A percentile compares a stretch with the other conserved stretches of the same genome.
phyloP scores from a whole-genome alignment of 441 rosid genomes.

The Hura crepitans region DNA sequence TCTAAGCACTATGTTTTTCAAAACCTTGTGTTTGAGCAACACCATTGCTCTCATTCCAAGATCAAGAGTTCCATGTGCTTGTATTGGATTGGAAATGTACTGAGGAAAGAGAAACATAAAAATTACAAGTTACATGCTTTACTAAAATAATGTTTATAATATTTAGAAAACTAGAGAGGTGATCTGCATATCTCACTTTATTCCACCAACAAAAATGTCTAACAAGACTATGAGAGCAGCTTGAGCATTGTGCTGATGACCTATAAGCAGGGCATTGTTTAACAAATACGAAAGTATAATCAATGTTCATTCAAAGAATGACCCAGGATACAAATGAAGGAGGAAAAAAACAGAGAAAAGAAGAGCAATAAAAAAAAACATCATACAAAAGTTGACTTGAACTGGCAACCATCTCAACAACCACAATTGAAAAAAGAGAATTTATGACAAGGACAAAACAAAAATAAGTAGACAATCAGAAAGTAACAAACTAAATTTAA shows the following conservation, averaged over 20 bases:
- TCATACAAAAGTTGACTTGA: background rate
- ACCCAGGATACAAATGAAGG: background rate
- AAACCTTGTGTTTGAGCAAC: slow-evolving; percentile 73
- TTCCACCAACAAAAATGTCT: slow-evolving; percentile 99
- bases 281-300: background rate
- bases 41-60: slow-evolving; percentile 75
- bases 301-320: slow-evolving; percentile 13
- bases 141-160: background rate
- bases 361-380: background rate
- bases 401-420: slow-evolving; percentile 4
- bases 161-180: slow-evolving; percentile 11
- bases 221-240: slow-evolving; percentile 72
- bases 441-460: background rate
- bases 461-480: background rate
- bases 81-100: slow-evolving; percentile 79
- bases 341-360: background rate
- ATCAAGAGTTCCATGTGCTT: slow-evolving; percentile 38
- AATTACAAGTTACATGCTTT: slow-evolving; percentile 9
- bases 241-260: slow-evolving; percentile 47
- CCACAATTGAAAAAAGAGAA: background rate
- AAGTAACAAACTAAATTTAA: background rate
- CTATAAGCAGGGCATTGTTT: slow-evolving; percentile 36
- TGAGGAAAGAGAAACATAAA: slow-evolving; percentile 27
- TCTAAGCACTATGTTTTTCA: slow-evolving; percentile 65
- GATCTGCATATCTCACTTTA: slow-evolving; percentile 49